Percentiles rank a stretch among this genome's conserved stretches.
phyloP scores from a whole-genome alignment of 129 eudicot genomes.

The Saposhnikovia divaricata region DNA sequence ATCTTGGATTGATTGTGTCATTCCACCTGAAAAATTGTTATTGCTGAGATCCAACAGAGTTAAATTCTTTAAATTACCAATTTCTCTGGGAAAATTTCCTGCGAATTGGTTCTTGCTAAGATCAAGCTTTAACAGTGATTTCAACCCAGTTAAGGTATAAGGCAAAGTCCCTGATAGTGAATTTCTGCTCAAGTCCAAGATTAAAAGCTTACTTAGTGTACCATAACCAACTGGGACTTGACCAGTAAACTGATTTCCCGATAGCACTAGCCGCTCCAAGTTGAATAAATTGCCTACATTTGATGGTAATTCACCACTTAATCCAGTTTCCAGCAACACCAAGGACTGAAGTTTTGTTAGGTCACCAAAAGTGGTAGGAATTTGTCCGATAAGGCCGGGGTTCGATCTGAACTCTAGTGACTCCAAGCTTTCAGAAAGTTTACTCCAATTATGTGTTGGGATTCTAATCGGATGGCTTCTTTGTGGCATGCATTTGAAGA shows the following conservation, averaged over 20 bases:
- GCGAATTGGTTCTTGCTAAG: conserved; percentile 19
- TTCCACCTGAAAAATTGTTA: conserved; percentile 39
- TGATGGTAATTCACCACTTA: conserved; percentile 23
- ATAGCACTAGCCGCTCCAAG: conserved; percentile 18
- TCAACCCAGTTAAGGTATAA: conserved; percentile 9
- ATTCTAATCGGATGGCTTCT: conserved; percentile 12
- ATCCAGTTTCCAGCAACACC: conserved; percentile 34
- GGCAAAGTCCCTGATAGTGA: conserved; percentile 21
- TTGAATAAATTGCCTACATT: conserved; percentile 22
- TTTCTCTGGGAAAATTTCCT: conserved; percentile 31
- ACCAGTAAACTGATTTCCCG: conserved; percentile 17
- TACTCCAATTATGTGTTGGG: conserved; percentile 23
- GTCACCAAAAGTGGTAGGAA: conserved; percentile 24
- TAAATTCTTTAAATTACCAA: conserved; percentile 21
- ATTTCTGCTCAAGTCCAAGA: conserved; percentile 20
- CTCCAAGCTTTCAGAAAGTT: conserved; percentile 20
- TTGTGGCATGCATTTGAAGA: conserved; percentile 22
- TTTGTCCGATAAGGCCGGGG: conserved; percentile 27
- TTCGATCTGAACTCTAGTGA: conserved; percentile 35
- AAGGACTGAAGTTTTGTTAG: conserved; percentile 30
- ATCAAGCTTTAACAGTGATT: conserved; percentile 24
- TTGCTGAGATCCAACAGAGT: conserved; percentile 35
- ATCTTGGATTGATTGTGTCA: conserved; percentile 14
- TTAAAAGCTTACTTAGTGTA: conserved; percentile 18
- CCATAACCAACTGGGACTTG: conserved; percentile 15